Conservation (phyloP, 2,329 filamentous ascomycete species). For the Fusarium liriodendri region DNA sequence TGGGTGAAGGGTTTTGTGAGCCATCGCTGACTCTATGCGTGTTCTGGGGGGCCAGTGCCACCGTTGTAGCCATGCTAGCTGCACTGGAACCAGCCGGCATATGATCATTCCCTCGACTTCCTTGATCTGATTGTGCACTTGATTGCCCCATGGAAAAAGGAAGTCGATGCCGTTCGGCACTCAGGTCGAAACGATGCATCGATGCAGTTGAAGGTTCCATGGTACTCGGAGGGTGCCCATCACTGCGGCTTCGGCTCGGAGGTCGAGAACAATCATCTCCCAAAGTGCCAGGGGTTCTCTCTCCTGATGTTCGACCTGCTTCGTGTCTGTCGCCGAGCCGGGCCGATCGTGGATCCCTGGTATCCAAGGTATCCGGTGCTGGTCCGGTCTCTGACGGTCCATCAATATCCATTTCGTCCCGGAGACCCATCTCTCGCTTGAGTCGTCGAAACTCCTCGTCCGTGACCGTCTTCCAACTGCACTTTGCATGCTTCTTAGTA, state of each 20-base stretch:
- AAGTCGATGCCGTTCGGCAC: constrained; percentile 37
- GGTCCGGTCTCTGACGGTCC: constrained; percentile 29
- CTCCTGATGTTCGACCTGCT: constrained; percentile 23
- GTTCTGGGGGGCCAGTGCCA: constrained; percentile 18
- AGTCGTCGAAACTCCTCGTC: constrained; percentile 69
- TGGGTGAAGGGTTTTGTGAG: constrained; percentile 36
- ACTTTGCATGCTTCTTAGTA: constrained; percentile 91
- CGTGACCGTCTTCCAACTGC: constrained; percentile 84
- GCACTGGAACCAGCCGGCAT: constrained; percentile 8
- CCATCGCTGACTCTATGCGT: constrained; percentile 30
- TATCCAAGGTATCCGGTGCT: constrained; percentile 23
- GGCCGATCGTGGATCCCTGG: constrained; percentile 14
- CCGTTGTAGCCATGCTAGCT: constrained; percentile 12
- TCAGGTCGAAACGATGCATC: constrained; percentile 37
- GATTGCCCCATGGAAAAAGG: constrained; percentile 21
- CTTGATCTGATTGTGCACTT: constrained; percentile 17
- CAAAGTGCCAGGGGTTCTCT: constrained; percentile 34
- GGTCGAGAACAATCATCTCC: constrained; percentile 35
- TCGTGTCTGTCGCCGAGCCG: constrained; percentile 31
- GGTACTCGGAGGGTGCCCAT: constrained; percentile 29
- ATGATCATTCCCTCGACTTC: constrained; percentile 23
- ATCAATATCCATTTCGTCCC: constrained; percentile 27
- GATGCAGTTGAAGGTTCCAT: constrained; percentile 36
- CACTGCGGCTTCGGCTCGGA: constrained; percentile 38
- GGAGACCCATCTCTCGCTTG: constrained; percentile 44